Evolutionary conservation across 257 asterid species (phyloP), one percentile per base, ranked within the genome.

Genomic region (Gentiana macrophylla): DNA sequence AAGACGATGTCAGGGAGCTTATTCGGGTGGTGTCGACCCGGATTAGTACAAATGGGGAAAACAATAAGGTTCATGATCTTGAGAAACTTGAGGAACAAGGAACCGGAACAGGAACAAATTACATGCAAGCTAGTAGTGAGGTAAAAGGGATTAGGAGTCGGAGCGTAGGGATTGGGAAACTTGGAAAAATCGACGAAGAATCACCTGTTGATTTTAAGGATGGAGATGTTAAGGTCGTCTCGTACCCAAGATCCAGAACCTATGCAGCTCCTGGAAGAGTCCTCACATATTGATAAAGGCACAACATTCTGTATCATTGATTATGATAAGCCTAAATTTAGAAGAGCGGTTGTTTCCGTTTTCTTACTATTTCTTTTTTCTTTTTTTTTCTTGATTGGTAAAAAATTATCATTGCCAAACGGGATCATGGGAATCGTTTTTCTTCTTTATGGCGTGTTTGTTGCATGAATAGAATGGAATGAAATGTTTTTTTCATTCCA

Each of bases 151-250:
- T 56, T 66, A 62, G 68, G 59, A 82, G 80, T 62, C 79, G 74
- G 43, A 78, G 91, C 46, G 66, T 66, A 4, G 77, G 86, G 44
- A 74, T 82, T 2, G 90, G 90, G 6, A 79, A 54, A 50, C 70
- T 82, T 12, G 89, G 89, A 47, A 77, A 83, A 33, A 79, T 82
- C 12, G 90, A 82, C 57, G 91, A 82, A 56, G 76, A 74, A 3
- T 41, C 54, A 62, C 56, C 84, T 1, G 77, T 82, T 61, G 79
- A 74, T 46, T 82, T 82, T 53, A 59, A 48, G 37, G 81, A 82
- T 60, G 64, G 43, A 2, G 83, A 77, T 55, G 68, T 37, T 38
- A 51, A 56, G 33, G 60, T 59, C 47, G 44, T 47, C 13, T 35
- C 32, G 8, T 67, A 44, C 49, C 66, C 67, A 32, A 67, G 74